These are phyloP conservation scores for Gnomoniopsis smithogilvyi DNA, from an alignment of 2,329 filamentous ascomycete genomes.

Conservation along the genomic window DNA sequence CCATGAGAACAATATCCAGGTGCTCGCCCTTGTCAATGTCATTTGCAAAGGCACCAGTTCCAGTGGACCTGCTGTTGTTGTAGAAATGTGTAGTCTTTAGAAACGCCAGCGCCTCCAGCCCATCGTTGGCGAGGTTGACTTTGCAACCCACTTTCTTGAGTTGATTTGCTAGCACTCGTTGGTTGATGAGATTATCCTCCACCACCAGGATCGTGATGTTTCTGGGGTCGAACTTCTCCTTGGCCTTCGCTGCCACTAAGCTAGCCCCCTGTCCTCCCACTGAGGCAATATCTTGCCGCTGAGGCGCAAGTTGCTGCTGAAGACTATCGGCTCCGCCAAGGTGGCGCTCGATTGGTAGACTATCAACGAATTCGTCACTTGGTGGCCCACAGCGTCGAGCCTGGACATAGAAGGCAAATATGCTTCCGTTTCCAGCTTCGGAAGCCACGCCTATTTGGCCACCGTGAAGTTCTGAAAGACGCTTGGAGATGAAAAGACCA, in stretches of 20 bases:
- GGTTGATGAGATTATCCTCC: conserved; percentile 67
- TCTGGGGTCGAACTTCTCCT: conserved; percentile 35
- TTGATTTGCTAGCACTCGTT: conserved; percentile 64
- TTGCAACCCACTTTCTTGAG: conserved; percentile 56
- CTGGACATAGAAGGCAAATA: conserved; percentile 62
- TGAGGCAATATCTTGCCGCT: conserved; percentile 25
- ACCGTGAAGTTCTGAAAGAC: conserved; percentile 61
- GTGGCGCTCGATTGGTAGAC: conserved; percentile 19
- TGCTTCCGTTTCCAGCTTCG: conserved; percentile 54
- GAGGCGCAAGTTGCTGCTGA: conserved; percentile 19
- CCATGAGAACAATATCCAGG: conserved; percentile 42
- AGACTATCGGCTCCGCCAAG: conserved; percentile 18
- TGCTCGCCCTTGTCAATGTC: conserved; percentile 14
- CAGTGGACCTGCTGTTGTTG: not conserved
- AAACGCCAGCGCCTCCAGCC: conserved; percentile 50
- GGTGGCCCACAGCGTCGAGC: conserved; percentile 40
- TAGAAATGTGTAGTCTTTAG: conserved; percentile 32
- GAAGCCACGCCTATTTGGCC: conserved; percentile 63
- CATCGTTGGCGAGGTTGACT: conserved; percentile 60
- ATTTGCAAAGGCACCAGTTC: not conserved
- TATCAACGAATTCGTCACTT: not conserved
- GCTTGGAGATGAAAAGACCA: conserved; percentile 62
- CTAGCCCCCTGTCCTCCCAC: conserved; percentile 18
- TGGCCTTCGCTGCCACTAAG: conserved; percentile 21
- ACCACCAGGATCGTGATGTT: conserved; percentile 59